A percentile compares a stretch with the other conserved stretches of the same genome.
Evolutionary conservation across 1,284 basidiomycete genomes (phyloP).

Genomic region (Tremellales sp.): DNA sequence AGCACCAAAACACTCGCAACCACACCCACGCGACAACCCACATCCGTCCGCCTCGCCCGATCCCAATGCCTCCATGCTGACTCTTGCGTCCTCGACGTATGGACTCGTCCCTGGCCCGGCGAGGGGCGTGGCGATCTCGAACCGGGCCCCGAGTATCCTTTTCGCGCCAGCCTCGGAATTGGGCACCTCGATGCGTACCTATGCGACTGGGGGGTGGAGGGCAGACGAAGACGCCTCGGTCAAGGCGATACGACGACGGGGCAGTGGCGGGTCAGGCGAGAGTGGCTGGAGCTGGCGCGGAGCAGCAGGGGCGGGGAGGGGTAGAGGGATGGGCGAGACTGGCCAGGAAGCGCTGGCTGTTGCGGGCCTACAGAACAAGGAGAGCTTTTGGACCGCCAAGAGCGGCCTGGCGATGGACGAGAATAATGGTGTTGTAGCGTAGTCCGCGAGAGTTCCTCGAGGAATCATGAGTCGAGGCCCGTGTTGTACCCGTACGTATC

Average conservation of each 20-base stretch:
- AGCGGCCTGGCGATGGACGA: too few species aligned
- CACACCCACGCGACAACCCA: conserved; percentile 93
- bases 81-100: conserved; percentile 87
- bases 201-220: conserved; percentile 5
- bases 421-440: too few species aligned
- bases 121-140: too few species aligned
- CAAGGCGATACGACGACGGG: conserved; percentile 29
- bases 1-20: conserved; percentile 80
- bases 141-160: conserved; percentile 12
- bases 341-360: conserved; percentile 7
- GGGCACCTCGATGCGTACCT: conserved; percentile 9
- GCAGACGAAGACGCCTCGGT: conserved; percentile 37
- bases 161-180: conserved; percentile 1
- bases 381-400: too few species aligned
- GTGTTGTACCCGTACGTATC: too few species aligned
- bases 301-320: too few species aligned
- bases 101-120: conserved; percentile 61
- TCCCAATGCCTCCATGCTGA: conserved; percentile 87
- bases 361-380: too few species aligned
- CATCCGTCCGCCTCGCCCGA: conserved; percentile 81
- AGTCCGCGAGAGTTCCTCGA: too few species aligned
- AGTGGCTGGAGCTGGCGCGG: conserved; percentile 37
- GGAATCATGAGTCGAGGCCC: too few species aligned
- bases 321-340: conserved; percentile 12
- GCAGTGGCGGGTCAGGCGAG: conserved; percentile 40